Evolutionary conservation across 192 early-diverging fungal species (phyloP).

Genomic region (Entomortierella parvispora): DNA sequence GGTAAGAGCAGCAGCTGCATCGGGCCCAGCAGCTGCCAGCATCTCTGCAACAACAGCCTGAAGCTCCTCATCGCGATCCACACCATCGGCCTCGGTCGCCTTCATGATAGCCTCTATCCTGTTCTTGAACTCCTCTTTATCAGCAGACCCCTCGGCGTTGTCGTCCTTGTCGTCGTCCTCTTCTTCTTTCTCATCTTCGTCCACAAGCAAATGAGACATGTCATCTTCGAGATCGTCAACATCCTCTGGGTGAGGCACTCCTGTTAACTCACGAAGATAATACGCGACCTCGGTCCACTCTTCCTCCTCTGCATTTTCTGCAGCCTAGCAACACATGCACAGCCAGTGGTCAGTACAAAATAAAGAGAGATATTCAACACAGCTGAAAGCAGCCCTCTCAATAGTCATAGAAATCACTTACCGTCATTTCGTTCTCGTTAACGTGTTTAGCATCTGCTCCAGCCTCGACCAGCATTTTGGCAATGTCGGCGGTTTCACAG

Average conservation of each 20-base stretch:
- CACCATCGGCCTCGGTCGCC: conserved; percentile 60
- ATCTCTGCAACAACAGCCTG: conserved; percentile 65
- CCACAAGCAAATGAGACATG: conserved; percentile 37
- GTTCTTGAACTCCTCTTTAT: conserved; percentile 50
- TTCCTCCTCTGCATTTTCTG: conserved; percentile 69
- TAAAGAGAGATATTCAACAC: not conserved
- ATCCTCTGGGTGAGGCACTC: conserved; percentile 60
- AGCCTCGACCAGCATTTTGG: conserved; percentile 68
- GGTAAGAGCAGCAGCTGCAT: conserved; percentile 11
- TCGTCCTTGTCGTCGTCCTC: conserved; percentile 43
- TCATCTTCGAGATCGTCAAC: conserved; percentile 42
- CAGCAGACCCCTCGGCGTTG: conserved; percentile 14
- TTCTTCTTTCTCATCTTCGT: conserved; percentile 25
- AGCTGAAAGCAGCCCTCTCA: not conserved
- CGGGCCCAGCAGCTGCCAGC: conserved; percentile 24
- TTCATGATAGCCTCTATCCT: conserved; percentile 69
- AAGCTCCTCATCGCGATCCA: conserved; percentile 67
- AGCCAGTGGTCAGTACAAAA: no score
- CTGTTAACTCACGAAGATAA: conserved; percentile 62
- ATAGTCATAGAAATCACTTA: conserved; percentile 6
- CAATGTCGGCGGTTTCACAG: conserved; percentile 75
- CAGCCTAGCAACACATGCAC: no score
- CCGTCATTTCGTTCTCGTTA: conserved; percentile 74
- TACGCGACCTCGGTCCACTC: conserved; percentile 75
- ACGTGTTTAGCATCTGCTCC: conserved; percentile 72